A percentile compares a stretch with the other conserved stretches of the same genome.
phyloP scores from a whole-genome alignment of 1,284 basidiomycete species.

The Neotropicomus parvogracilis region DNA sequence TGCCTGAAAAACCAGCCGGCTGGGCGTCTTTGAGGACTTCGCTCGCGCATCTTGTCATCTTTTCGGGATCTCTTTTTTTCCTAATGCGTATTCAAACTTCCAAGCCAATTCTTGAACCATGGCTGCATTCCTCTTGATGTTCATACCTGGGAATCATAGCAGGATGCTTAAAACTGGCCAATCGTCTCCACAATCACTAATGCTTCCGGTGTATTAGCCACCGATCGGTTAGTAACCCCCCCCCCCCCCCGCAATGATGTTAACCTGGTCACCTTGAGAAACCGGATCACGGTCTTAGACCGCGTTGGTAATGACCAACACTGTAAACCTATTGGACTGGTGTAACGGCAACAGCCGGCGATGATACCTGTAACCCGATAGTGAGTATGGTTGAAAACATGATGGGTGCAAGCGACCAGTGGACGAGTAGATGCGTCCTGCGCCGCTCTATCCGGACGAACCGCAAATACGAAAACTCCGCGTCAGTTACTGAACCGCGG shows the following conservation, averaged over 20 bases:
- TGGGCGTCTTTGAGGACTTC: conserved; percentile 13
- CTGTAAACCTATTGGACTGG: conserved; percentile 8
- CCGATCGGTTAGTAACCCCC: not conserved
- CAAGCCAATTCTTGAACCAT: conserved; percentile 3
- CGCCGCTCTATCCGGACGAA: conserved; percentile 31
- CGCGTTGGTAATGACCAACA: conserved; percentile 21
- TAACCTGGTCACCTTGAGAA: conserved; percentile 14
- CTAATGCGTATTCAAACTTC: conserved; percentile 14
- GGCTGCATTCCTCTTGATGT: conserved; percentile 12
- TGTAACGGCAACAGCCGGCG: not conserved
- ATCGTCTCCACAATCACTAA: conserved; percentile 15
- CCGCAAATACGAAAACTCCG: conserved; percentile 28
- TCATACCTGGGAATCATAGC: conserved; percentile 18
- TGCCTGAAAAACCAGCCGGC: conserved; percentile 15
- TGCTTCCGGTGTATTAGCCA: conserved; percentile 9
- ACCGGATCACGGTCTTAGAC: conserved; percentile 20
- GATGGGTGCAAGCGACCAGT: conserved; percentile 31
- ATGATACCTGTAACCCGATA: conserved; percentile 5
- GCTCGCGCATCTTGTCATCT: no score
- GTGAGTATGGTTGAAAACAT: conserved; percentile 27
- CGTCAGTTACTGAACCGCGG: conserved; percentile 22
- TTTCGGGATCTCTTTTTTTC: no score
- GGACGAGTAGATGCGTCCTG: conserved; percentile 33
- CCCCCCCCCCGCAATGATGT: conserved; percentile 13
- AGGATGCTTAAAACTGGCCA: conserved; percentile 14